These are phyloP conservation scores for Calonectria pseudoreteaudii DNA, from an alignment of 2,329 filamentous ascomycete species.

Conservation along the genomic window DNA sequence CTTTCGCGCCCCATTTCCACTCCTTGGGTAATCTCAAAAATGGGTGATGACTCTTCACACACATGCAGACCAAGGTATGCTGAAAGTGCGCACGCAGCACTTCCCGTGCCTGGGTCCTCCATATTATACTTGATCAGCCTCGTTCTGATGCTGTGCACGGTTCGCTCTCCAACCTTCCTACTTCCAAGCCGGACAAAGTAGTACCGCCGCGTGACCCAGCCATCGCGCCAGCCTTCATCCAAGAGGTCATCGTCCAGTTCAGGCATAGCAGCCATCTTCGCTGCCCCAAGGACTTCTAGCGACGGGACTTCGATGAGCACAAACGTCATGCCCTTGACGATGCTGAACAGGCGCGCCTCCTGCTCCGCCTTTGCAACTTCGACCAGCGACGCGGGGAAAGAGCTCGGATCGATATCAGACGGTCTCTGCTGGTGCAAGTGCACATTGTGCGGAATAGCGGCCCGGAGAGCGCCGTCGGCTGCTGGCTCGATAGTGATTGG, in stretches of 20 bases:
- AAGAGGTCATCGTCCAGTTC: slow-evolving; percentile 50
- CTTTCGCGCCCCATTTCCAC: slow-evolving; percentile 74
- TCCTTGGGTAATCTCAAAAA: slow-evolving; percentile 68
- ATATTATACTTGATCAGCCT: slow-evolving; percentile 66
- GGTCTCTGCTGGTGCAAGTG: slow-evolving; percentile 65
- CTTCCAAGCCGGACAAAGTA: slow-evolving; percentile 64
- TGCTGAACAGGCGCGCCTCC: slow-evolving; percentile 63
- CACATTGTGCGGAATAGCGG: slow-evolving; percentile 74
- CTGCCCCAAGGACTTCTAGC: slow-evolving; percentile 66
- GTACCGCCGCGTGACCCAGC: slow-evolving; percentile 64
- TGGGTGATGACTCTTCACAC: slow-evolving; percentile 24
- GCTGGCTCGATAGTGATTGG: slow-evolving; percentile 57
- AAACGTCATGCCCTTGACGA: slow-evolving; percentile 81
- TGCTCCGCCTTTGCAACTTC: slow-evolving; percentile 48
- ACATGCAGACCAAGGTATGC: slow-evolving; percentile 61
- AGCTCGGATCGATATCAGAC: slow-evolving; percentile 32
- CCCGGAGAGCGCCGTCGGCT: slow-evolving; percentile 60
- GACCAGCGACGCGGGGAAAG: background rate
- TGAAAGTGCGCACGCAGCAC: slow-evolving; percentile 68
- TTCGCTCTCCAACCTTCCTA: slow-evolving; percentile 32
- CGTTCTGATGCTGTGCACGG: slow-evolving; percentile 58
- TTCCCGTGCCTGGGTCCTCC: slow-evolving; percentile 73
- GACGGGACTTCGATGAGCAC: slow-evolving; percentile 70
- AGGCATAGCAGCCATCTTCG: slow-evolving; percentile 49
- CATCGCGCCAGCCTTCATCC: slow-evolving; percentile 64